Conservation (phyloP, 805 yeast species). For the Metschnikowia borealis region DNA sequence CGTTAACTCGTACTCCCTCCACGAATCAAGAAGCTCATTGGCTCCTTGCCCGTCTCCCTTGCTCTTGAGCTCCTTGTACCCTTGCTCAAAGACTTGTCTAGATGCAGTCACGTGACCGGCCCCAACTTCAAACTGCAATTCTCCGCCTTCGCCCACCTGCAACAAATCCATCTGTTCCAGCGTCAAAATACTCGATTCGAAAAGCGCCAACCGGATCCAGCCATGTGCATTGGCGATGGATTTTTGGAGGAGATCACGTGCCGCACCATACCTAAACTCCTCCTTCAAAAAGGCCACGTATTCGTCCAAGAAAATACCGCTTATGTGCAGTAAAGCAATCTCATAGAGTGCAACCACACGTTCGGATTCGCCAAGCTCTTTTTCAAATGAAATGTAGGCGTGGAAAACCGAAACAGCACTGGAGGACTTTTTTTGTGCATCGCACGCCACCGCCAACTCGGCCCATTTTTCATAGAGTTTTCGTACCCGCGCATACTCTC, state of each 20-base stretch:
- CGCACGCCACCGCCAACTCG: slow-evolving; percentile 29
- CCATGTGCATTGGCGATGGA: slow-evolving; percentile 29
- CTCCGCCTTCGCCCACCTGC: slow-evolving; percentile 45
- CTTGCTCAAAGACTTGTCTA: slow-evolving; percentile 55
- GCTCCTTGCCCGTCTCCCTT: slow-evolving; percentile 40
- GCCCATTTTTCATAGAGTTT: slow-evolving; percentile 64
- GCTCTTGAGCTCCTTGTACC: slow-evolving; percentile 42
- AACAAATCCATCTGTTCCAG: slow-evolving; percentile 44
- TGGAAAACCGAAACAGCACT: slow-evolving; percentile 43
- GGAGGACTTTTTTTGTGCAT: background rate
- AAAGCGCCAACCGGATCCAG: slow-evolving; percentile 68
- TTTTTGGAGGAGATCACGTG: slow-evolving; percentile 48
- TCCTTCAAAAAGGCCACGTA: slow-evolving; percentile 61
- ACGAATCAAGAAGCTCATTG: slow-evolving; percentile 53
- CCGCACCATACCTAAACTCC: slow-evolving; percentile 52
- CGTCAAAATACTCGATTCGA: slow-evolving; percentile 65
- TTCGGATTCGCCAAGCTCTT: slow-evolving; percentile 59
- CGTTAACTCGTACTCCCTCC: slow-evolving; percentile 57
- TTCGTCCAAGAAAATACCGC: slow-evolving; percentile 20
- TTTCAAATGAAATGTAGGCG: slow-evolving; percentile 67
- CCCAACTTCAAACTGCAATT: slow-evolving; percentile 48
- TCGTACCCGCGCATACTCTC: slow-evolving; percentile 79
- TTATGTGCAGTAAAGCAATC: slow-evolving; percentile 36
- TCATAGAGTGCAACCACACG: slow-evolving; percentile 63
- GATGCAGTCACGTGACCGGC: slow-evolving; percentile 49